Conservation (phyloP, 2,329 filamentous ascomycete genomes). For the Colletotrichum eremochloae region DNA sequence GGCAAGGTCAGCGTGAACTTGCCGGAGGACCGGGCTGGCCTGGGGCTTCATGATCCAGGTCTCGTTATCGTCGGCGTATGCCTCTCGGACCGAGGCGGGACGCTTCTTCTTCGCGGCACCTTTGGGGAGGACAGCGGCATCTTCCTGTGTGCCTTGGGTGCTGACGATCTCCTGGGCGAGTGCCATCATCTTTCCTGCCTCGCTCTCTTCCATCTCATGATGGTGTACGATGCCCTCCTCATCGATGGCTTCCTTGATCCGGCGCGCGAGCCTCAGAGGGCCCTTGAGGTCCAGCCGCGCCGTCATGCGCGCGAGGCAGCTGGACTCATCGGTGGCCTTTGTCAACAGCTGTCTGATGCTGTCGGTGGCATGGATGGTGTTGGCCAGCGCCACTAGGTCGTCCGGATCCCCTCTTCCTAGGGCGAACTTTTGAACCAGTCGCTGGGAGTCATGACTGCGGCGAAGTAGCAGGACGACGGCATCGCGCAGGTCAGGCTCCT, state of each 20-base stretch:
- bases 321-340: conserved; percentile 43
- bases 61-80: conserved; percentile 71
- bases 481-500: conserved; percentile 76
- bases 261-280: conserved; percentile 76
- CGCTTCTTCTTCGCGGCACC: conserved; percentile 58
- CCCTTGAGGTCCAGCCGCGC: conserved; percentile 75
- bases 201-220: conserved; percentile 81
- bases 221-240: conserved; percentile 89
- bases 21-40: conserved; percentile 75
- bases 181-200: conserved; percentile 77
- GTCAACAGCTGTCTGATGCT: conserved; percentile 69
- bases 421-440: conserved; percentile 93
- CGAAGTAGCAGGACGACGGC: conserved; percentile 76
- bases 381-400: conserved; percentile 86
- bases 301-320: conserved; percentile 61
- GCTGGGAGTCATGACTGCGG: conserved; percentile 86
- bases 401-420: conserved; percentile 92
- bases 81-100: conserved; percentile 63
- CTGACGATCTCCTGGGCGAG: conserved; percentile 80
- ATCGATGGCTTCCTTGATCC: conserved; percentile 85
- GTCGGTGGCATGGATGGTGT: conserved; percentile 81
- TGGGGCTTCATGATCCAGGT: conserved; percentile 75
- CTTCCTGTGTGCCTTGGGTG: conserved; percentile 73
- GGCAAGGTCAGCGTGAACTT: conserved; percentile 77
- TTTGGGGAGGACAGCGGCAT: conserved; percentile 68